Percentiles rank a stretch among this genome's conserved stretches.
Conservation (phyloP, 371 early-diverging fungal species). For the Rhizopus sp. region DNA sequence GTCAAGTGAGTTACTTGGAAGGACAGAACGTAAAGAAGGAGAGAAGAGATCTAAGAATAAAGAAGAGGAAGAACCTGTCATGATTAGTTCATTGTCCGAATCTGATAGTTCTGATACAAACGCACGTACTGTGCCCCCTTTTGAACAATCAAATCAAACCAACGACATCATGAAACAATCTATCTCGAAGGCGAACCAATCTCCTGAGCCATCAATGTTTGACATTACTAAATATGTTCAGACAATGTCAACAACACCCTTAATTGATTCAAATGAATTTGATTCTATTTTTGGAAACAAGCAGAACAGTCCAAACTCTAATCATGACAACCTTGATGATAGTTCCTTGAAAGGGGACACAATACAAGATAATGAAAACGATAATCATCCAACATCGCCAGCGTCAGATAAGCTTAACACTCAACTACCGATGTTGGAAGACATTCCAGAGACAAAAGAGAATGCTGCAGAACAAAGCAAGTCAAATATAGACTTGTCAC, state of each 20-base stretch:
- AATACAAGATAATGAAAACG: neutral
- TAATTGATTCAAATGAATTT: slow-evolving; percentile 9
- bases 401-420: neutral
- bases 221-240: neutral
- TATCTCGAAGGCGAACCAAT: slow-evolving; percentile 3
- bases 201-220: slow-evolving; percentile 20
- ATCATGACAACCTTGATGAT: neutral
- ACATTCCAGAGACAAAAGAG: neutral
- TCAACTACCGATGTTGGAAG: neutral
- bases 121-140: neutral
- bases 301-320: neutral
- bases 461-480: no score
- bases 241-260: slow-evolving; percentile 1
- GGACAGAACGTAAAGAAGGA: neutral
- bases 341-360: neutral
- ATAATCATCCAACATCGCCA: neutral
- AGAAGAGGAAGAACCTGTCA: slow-evolving; percentile 19
- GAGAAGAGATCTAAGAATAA: neutral
- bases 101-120: slow-evolving; percentile 13
- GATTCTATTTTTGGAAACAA: slow-evolving; percentile 18
- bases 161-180: neutral
- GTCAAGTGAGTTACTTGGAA: neutral
- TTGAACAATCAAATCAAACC: neutral
- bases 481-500: no score
- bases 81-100: slow-evolving; percentile 13